Conservation (phyloP, 129 eudicot species). For the Helianthus tuberosus region DNA sequence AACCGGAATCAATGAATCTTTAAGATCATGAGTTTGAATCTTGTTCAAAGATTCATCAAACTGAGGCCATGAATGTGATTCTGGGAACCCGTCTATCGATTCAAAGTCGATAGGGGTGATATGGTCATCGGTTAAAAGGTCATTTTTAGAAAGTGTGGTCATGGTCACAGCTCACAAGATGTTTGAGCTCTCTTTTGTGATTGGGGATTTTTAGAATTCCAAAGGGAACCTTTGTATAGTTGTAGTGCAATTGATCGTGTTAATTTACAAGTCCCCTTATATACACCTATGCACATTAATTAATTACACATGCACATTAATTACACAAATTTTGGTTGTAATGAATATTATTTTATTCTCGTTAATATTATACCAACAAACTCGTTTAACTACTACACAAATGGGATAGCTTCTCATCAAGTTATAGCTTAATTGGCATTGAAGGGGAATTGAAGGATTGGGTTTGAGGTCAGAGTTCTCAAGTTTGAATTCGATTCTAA, state of each 20-base stretch:
- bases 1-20: slow-evolving; percentile 35
- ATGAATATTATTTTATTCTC: not conserved
- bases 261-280: not conserved
- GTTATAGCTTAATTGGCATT: too few species aligned
- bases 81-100: slow-evolving; percentile 48
- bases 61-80: slow-evolving; percentile 59
- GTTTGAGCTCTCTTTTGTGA: not conserved
- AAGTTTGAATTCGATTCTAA: too few species aligned
- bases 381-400: not conserved
- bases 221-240: not conserved
- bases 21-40: not conserved
- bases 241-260: not conserved
- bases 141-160: slow-evolving; percentile 47
- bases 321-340: not conserved
- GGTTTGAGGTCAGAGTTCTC: too few species aligned
- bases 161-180: slow-evolving; percentile 23
- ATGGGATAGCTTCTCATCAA: too few species aligned
- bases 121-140: slow-evolving; percentile 31
- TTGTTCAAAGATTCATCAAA: slow-evolving; percentile 13
- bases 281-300: not conserved
- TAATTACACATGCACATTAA: not conserved
- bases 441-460: too few species aligned
- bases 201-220: not conserved
- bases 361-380: not conserved
- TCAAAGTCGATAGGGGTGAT: slow-evolving; percentile 65